A percentile compares a stretch with the other conserved stretches of the same genome.
Evolutionary conservation across 768 basidiomycete genomes (phyloP).

Genomic region (Amanita subjunquillea): DNA sequence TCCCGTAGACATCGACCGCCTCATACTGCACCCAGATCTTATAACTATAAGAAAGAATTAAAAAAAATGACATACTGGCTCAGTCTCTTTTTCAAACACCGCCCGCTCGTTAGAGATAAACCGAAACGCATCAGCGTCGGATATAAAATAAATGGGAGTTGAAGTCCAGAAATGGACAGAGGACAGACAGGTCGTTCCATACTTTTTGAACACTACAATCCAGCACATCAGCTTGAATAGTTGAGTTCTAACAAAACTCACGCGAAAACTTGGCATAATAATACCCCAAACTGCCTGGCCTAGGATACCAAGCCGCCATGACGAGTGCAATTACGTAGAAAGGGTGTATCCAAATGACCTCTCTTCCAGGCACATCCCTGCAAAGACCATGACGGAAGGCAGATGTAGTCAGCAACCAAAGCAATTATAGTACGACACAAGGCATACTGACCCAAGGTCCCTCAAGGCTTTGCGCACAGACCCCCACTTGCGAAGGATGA

Average conservation of each 20-base stretch:
- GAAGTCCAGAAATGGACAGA: conserved; percentile 22
- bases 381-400: not conserved
- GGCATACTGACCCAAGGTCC: not conserved
- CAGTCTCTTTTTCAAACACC: conserved; percentile 29
- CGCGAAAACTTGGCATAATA: conserved; percentile 24
- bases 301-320: conserved; percentile 21
- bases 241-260: conserved; percentile 12
- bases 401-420: not conserved
- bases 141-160: conserved; percentile 27
- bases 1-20: conserved; percentile 33
- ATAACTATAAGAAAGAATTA: not conserved
- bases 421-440: not conserved
- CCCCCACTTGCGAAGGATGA: not conserved
- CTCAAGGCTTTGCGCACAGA: not conserved
- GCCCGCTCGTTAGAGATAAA: conserved; percentile 19
- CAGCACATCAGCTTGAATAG: not conserved
- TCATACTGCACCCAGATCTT: conserved; percentile 19
- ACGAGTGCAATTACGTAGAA: conserved; percentile 16
- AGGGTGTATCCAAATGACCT: conserved; percentile 16
- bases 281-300: conserved; percentile 19
- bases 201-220: conserved; percentile 24
- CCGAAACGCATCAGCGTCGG: conserved; percentile 33
- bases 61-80: conserved; percentile 17
- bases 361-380: not conserved
- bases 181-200: conserved; percentile 28